Evolutionary conservation across 768 basidiomycete genomes (phyloP).

Genomic region (Agaricus blazei): DNA sequence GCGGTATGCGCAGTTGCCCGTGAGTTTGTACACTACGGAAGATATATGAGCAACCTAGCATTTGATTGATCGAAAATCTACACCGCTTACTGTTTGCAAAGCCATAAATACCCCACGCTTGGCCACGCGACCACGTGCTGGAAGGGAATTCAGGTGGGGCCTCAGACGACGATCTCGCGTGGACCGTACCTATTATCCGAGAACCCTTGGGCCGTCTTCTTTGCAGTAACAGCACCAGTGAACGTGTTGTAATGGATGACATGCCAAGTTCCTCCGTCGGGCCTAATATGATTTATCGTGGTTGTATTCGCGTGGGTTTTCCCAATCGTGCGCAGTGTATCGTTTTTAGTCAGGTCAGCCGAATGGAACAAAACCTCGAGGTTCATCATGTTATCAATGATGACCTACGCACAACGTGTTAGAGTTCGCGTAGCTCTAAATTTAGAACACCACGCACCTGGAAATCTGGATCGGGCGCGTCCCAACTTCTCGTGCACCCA

Average conservation of each 20-base stretch:
- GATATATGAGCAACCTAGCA: not conserved
- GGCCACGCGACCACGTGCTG: slow-evolving; percentile 73
- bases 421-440: not conserved
- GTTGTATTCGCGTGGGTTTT: slow-evolving; percentile 63
- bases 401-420: slow-evolving; percentile 34
- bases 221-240: slow-evolving; percentile 54
- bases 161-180: not conserved
- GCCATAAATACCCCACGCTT: slow-evolving; percentile 69
- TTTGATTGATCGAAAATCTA: slow-evolving; percentile 7
- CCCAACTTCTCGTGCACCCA: slow-evolving; percentile 71
- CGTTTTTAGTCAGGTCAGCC: slow-evolving; percentile 53
- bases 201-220: slow-evolving; percentile 58
- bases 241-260: slow-evolving; percentile 64
- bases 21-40: slow-evolving; percentile 52
- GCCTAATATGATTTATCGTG: slow-evolving; percentile 58
- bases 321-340: slow-evolving; percentile 55
- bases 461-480: slow-evolving; percentile 54
- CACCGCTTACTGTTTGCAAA: slow-evolving; percentile 55
- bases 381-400: slow-evolving; percentile 82
- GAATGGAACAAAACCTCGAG: slow-evolving; percentile 62
- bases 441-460: slow-evolving; percentile 27
- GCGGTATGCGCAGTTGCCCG: slow-evolving; percentile 45
- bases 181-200: slow-evolving; percentile 32
- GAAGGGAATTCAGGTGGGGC: not conserved
- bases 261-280: slow-evolving; percentile 61